A percentile compares a stretch with the other conserved stretches of the same genome.
These are phyloP conservation scores for Leccinum rimulosum DNA, from an alignment of 768 basidiomycete species.

Conservation along the genomic window DNA sequence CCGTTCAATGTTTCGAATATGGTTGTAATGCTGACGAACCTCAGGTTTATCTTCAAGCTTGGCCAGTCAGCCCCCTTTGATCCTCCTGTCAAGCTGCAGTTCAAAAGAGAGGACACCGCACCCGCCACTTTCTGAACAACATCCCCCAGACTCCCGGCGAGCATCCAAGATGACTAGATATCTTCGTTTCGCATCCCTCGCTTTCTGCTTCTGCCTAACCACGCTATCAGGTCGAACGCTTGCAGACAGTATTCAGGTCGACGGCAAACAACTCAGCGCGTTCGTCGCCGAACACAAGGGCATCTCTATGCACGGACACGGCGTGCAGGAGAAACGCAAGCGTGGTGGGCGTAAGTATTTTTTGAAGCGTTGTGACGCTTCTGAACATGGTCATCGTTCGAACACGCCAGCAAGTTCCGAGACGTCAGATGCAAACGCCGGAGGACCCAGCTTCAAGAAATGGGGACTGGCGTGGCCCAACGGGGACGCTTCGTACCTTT, in stretches of 20 bases:
- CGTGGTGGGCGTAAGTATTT: constrained; percentile 12
- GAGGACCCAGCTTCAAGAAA: constrained; percentile 35
- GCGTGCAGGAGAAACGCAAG: constrained; percentile 15
- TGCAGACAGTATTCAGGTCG: not conserved
- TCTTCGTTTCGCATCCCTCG: constrained; percentile 7
- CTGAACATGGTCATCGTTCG: constrained; percentile 7
- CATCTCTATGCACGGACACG: not conserved
- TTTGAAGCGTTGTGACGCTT: constrained; percentile 18
- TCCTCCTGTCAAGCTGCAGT: not conserved
- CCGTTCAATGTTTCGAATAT: not conserved
- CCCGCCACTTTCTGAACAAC: not conserved
- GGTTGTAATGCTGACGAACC: not conserved
- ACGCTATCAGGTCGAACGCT: not conserved
- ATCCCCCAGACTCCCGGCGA: not conserved
- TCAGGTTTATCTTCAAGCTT: not conserved
- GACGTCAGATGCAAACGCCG: not conserved
- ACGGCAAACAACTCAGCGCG: constrained; percentile 2
- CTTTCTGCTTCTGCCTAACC: constrained; percentile 10
- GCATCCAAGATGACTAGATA: constrained; percentile 12
- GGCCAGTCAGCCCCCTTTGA: not conserved
- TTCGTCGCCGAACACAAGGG: not conserved
- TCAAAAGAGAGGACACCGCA: not conserved
- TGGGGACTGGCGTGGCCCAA: constrained; percentile 70
- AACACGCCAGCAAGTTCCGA: not conserved
- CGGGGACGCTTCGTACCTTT: constrained; percentile 47